Percentiles rank a stretch among this genome's conserved stretches.
phyloP scores from a whole-genome alignment of 257 asterid species.

The Lantana camara region DNA sequence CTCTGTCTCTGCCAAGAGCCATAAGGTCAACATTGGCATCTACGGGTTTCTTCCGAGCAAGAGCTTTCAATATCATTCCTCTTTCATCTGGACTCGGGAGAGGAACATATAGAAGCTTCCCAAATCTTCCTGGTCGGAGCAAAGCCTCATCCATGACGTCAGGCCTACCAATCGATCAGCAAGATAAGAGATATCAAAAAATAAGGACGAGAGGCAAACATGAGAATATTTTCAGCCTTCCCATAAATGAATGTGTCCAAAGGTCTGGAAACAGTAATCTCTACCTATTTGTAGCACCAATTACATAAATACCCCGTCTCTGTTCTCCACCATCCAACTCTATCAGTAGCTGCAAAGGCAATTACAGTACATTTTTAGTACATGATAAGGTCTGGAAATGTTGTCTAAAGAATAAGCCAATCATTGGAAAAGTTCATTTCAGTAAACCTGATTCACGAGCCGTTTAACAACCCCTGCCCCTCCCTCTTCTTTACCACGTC shows the following conservation, averaged over 20 bases:
- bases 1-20: conserved; percentile 57
- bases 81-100: conserved; percentile 85
- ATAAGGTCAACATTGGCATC: conserved; percentile 64
- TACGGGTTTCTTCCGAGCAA: conserved; percentile 62
- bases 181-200: conserved; percentile 26
- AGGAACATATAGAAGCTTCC: conserved; percentile 75
- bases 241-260: not conserved
- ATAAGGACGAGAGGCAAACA: not conserved
- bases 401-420: not conserved
- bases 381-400: conserved; percentile 6
- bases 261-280: not conserved
- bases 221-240: conserved; percentile 2
- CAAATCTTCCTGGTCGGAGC: conserved; percentile 86
- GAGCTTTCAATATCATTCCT: conserved; percentile 76
- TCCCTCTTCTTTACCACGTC: conserved; percentile 82
- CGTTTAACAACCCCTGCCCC: conserved; percentile 83
- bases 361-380: conserved; percentile 15
- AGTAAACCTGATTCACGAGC: conserved; percentile 68
- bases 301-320: conserved; percentile 71
- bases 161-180: conserved; percentile 50
- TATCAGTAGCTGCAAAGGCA: conserved; percentile 63
- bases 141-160: conserved; percentile 88
- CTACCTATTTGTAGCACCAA: conserved; percentile 95
- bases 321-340: conserved; percentile 88
- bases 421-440: not conserved